Conservation (phyloP, 257 asterid genomes). For the Buddleja alternifolia region DNA sequence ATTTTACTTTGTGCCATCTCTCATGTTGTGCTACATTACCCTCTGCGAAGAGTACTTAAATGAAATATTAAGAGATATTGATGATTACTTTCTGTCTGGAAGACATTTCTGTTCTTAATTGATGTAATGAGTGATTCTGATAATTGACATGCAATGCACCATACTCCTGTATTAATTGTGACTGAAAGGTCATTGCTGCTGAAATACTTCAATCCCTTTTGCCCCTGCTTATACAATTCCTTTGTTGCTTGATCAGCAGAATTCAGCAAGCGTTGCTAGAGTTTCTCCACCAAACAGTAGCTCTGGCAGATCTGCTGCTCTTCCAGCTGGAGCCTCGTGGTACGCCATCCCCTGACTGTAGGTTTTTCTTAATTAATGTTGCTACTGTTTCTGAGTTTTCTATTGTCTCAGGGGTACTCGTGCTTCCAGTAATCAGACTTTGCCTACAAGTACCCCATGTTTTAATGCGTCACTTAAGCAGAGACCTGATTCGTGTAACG, state of each 20-base stretch:
- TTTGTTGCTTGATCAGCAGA: constrained; percentile 37
- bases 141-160: constrained; percentile 5
- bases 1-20: too few species aligned
- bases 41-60: too few species aligned
- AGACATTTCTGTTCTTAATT: background rate
- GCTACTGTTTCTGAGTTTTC: constrained; percentile 24
- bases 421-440: constrained; percentile 52
- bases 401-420: constrained; percentile 76
- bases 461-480: constrained; percentile 47
- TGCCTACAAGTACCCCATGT: constrained; percentile 45
- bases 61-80: too few species aligned
- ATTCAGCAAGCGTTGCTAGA: constrained; percentile 35
- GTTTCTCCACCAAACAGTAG: constrained; percentile 78
- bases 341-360: constrained; percentile 35
- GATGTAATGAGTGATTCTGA: background rate
- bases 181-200: background rate
- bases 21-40: too few species aligned
- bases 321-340: constrained; percentile 97
- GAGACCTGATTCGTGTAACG: constrained; percentile 42
- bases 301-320: constrained; percentile 85
- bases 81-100: background rate
- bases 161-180: constrained; percentile 15
- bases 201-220: background rate
- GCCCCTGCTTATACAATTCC: constrained; percentile 6
- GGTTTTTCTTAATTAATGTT: constrained; percentile 6